Conservation (phyloP, 257 asterid species). For the Striga asiatica region DNA sequence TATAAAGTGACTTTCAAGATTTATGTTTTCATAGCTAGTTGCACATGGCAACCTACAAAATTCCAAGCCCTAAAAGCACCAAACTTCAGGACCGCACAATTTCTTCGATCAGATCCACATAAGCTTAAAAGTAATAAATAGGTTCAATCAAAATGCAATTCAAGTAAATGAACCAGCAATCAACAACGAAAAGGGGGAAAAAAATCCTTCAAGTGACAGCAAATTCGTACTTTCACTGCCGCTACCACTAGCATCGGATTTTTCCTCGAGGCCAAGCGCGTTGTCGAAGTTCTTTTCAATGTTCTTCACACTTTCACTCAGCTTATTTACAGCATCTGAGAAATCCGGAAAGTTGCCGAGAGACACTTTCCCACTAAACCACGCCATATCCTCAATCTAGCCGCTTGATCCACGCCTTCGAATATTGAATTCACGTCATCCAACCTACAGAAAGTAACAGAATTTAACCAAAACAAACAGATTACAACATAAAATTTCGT, state of each 20-base stretch:
- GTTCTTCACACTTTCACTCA: constrained; percentile 77
- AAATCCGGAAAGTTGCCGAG: constrained; percentile 67
- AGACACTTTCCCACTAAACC: constrained; percentile 66
- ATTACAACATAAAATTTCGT: not conserved
- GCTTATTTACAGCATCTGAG: constrained; percentile 71
- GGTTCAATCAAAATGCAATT: not conserved
- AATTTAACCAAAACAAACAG: not conserved
- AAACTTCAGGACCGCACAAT: not conserved
- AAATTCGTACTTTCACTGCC: constrained; percentile 41
- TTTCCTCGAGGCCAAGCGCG: constrained; percentile 75
- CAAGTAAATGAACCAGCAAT: not conserved
- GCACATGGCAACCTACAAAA: not conserved
- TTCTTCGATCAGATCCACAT: not conserved
- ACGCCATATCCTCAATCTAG: constrained; percentile 36
- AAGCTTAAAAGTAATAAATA: not conserved
- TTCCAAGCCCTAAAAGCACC: not conserved
- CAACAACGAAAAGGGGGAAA: not conserved
- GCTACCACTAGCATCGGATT: constrained; percentile 31
- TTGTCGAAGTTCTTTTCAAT: constrained; percentile 76
- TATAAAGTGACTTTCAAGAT: no score
- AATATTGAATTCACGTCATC: constrained; percentile 9
- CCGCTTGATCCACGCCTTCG: constrained; percentile 16
- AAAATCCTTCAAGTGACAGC: no score
- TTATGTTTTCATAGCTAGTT: not conserved
- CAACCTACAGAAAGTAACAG: not conserved